These are phyloP conservation scores for Monosporozyma aerobia DNA, from an alignment of 805 yeast species.

Conservation along the genomic window DNA sequence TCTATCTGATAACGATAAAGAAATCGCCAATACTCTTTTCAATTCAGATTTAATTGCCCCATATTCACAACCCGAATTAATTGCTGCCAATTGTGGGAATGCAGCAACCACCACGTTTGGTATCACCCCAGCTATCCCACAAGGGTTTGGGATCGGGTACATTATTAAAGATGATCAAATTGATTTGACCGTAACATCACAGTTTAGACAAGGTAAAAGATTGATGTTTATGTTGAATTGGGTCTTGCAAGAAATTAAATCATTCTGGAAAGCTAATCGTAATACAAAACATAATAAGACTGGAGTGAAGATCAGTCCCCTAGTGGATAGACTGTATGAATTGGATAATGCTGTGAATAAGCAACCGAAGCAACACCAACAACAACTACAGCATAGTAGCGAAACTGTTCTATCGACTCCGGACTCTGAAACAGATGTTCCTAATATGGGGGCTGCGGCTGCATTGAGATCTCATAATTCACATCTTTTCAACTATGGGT, in stretches of 20 bases:
- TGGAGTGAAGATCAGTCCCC: conserved; percentile 23
- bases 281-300: conserved; percentile 6
- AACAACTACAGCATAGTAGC: not conserved
- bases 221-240: conserved; percentile 65
- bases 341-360: conserved; percentile 29
- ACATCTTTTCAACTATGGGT: conserved; percentile 8
- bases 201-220: conserved; percentile 77
- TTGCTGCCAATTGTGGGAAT: conserved; percentile 80
- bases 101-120: conserved; percentile 83
- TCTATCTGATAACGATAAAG: conserved; percentile 13
- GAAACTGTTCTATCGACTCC: conserved; percentile 11
- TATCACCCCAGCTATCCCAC: conserved; percentile 78
- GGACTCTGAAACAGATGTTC: conserved; percentile 6
- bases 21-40: conserved; percentile 38
- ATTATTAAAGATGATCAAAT: conserved; percentile 75
- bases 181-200: conserved; percentile 75
- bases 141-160: conserved; percentile 90
- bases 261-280: conserved; percentile 31
- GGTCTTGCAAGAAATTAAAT: conserved; percentile 52
- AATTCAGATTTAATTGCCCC: conserved; percentile 32
- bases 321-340: conserved; percentile 26
- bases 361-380: conserved; percentile 7
- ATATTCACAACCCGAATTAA: conserved; percentile 34
- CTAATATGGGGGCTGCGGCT: not conserved
- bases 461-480: not conserved